Evolutionary conservation across 768 basidiomycete genomes (phyloP).

Genomic region (Agaricus sinodeliciosus): DNA sequence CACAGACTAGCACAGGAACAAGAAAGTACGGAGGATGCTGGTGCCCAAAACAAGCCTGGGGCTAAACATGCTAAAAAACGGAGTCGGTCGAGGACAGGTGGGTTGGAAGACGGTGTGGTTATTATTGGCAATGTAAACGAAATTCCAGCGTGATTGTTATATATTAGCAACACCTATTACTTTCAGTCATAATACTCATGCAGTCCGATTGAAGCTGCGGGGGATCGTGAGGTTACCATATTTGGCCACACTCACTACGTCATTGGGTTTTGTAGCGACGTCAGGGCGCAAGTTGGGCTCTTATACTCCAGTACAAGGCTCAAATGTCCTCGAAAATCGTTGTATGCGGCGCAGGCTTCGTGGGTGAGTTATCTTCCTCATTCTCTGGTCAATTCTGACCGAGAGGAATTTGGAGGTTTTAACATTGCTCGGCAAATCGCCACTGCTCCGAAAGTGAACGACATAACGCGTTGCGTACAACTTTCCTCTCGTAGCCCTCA

Average conservation of each 20-base stretch:
- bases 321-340: conserved; percentile 32
- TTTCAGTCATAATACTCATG: neutral
- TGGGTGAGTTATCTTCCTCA: conserved; percentile 33
- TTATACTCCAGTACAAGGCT: neutral
- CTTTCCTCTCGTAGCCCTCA: conserved; percentile 55
- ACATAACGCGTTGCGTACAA: conserved; percentile 38
- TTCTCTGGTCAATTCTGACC: neutral
- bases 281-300: neutral
- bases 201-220: too few species aligned
- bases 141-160: conserved; percentile 15
- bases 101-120: conserved; percentile 26
- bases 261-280: neutral
- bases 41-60: conserved; percentile 10
- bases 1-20: conserved; percentile 12
- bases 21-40: conserved; percentile 12
- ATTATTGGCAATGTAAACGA: conserved; percentile 31
- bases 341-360: conserved; percentile 52
- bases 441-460: conserved; percentile 11
- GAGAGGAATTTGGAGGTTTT: conserved; percentile 32
- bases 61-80: conserved; percentile 21
- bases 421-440: conserved; percentile 53
- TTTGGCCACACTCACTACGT: conserved; percentile 1
- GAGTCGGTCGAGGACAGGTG: conserved; percentile 15
- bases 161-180: neutral
- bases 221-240: neutral